Percentiles rank a stretch among this genome's conserved stretches.
These are phyloP conservation scores for Paecilomyces dactylethromorphus DNA, from an alignment of 2,329 filamentous ascomycete genomes.

Conservation along the genomic window DNA sequence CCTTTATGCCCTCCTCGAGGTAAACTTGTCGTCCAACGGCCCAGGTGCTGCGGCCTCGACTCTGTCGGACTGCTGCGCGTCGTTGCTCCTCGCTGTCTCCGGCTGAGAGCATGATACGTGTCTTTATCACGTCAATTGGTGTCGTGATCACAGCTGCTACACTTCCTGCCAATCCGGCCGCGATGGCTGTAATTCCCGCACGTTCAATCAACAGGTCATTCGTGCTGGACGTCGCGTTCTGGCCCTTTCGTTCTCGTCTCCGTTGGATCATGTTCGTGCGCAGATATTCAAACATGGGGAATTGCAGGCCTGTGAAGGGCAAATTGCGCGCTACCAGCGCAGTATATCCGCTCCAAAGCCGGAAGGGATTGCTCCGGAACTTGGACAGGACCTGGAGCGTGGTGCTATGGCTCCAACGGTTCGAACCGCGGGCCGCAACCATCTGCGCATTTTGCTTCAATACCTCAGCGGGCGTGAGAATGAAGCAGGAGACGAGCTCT, in stretches of 20 bases:
- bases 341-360: slow-evolving; percentile 64
- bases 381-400: slow-evolving; percentile 51
- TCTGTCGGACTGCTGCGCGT: slow-evolving; percentile 1
- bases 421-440: slow-evolving; percentile 36
- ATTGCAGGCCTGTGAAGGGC: slow-evolving; percentile 82
- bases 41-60: slow-evolving; percentile 31
- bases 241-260: slow-evolving; percentile 23
- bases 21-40: slow-evolving; percentile 61
- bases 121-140: slow-evolving; percentile 85
- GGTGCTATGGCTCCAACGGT: slow-evolving; percentile 28
- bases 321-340: slow-evolving; percentile 76
- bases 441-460: slow-evolving; percentile 94
- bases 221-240: slow-evolving; percentile 25
- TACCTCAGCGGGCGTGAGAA: slow-evolving; percentile 82
- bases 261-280: slow-evolving; percentile 48
- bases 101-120: slow-evolving; percentile 73
- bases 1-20: slow-evolving; percentile 59
- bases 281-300: slow-evolving; percentile 74
- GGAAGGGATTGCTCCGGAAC: slow-evolving; percentile 52
- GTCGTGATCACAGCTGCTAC: slow-evolving; percentile 77
- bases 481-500: slow-evolving; percentile 77
- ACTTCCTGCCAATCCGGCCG: slow-evolving; percentile 67
- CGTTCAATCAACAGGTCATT: slow-evolving; percentile 51
- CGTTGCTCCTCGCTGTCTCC: slow-evolving; percentile 22
- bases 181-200: slow-evolving; percentile 63